phyloP scores from a whole-genome alignment of 441 rosid genomes.

The Kokia cookei region DNA sequence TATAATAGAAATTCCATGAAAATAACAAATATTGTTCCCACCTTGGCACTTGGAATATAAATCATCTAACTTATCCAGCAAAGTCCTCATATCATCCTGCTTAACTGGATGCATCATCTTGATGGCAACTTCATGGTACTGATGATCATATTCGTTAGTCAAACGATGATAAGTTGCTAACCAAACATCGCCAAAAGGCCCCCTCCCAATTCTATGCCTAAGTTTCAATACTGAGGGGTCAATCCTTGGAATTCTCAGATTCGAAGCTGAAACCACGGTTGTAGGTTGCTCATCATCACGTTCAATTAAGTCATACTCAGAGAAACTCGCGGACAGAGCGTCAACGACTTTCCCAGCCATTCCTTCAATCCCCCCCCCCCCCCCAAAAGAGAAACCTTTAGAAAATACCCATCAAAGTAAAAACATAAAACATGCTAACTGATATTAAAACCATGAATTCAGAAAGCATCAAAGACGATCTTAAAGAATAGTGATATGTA shows the following conservation, averaged over 20 bases:
- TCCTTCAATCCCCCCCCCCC: constrained; percentile 3
- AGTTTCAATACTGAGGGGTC: constrained; percentile 62
- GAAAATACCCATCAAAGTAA: not conserved
- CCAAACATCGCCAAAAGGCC: constrained; percentile 92
- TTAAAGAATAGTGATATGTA: not conserved
- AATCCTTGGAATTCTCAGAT: constrained; percentile 50
- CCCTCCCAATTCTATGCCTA: constrained; percentile 86
- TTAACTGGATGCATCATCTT: constrained; percentile 68
- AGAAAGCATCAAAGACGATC: not conserved
- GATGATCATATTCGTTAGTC: constrained; percentile 53
- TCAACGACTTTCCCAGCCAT: constrained; percentile 62
- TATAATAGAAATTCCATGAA: constrained; percentile 66
- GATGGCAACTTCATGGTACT: constrained; percentile 72
- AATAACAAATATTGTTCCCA: constrained; percentile 40
- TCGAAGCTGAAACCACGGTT: constrained; percentile 44
- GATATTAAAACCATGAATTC: not conserved
- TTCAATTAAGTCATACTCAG: constrained; percentile 67
- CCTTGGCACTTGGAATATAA: constrained; percentile 53
- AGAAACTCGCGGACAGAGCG: constrained; percentile 33
- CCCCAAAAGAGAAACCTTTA: not conserved
- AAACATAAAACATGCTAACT: not conserved
- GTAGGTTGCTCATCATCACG: constrained; percentile 48
- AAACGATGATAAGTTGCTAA: constrained; percentile 74
- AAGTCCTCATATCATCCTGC: constrained; percentile 42
- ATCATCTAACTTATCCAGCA: constrained; percentile 59